Conservation (phyloP, 352 stramenopile species). For the Phytophthora sansomeana region DNA sequence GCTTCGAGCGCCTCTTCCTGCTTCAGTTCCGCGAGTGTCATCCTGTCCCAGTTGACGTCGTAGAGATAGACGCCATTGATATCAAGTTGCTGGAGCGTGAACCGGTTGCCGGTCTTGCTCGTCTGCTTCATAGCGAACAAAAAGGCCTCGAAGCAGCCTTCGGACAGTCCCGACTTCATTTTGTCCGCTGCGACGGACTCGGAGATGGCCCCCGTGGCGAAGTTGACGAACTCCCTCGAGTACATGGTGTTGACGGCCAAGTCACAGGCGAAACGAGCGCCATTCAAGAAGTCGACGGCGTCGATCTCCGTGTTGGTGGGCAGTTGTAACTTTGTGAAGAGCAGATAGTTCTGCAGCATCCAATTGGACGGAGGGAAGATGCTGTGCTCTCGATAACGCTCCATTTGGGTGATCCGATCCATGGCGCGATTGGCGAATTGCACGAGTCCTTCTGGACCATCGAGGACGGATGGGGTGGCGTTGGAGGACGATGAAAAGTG, state of each 20-base stretch:
- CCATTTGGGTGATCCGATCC: conserved; percentile 30
- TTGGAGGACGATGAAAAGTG: conserved; percentile 36
- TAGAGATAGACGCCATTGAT: conserved; percentile 58
- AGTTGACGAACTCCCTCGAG: conserved; percentile 62
- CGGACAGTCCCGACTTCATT: conserved; percentile 44
- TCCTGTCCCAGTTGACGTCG: conserved; percentile 54
- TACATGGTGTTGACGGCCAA: conserved; percentile 63
- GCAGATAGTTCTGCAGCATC: conserved; percentile 43
- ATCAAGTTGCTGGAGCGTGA: conserved; percentile 59
- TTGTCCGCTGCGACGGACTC: conserved; percentile 50
- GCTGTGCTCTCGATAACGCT: conserved; percentile 42
- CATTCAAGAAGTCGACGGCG: conserved; percentile 58
- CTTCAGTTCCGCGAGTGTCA: conserved; percentile 55
- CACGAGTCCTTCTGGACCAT: conserved; percentile 39
- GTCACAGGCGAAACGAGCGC: conserved; percentile 58
- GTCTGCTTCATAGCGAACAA: conserved; percentile 64
- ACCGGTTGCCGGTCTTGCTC: conserved; percentile 52
- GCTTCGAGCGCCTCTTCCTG: conserved; percentile 48
- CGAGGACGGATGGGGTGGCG: conserved; percentile 34
- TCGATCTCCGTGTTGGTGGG: conserved; percentile 60
- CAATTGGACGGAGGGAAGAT: conserved; percentile 48
- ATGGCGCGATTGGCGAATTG: conserved; percentile 38
- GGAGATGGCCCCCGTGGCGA: conserved; percentile 46
- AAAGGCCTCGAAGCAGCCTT: conserved; percentile 60
- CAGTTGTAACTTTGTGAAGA: conserved; percentile 59